Percentiles rank a stretch among this genome's conserved stretches.
These are phyloP conservation scores for Ophiostoma sp. DNA, from an alignment of 2,329 filamentous ascomycete genomes.

Conservation along the genomic window DNA sequence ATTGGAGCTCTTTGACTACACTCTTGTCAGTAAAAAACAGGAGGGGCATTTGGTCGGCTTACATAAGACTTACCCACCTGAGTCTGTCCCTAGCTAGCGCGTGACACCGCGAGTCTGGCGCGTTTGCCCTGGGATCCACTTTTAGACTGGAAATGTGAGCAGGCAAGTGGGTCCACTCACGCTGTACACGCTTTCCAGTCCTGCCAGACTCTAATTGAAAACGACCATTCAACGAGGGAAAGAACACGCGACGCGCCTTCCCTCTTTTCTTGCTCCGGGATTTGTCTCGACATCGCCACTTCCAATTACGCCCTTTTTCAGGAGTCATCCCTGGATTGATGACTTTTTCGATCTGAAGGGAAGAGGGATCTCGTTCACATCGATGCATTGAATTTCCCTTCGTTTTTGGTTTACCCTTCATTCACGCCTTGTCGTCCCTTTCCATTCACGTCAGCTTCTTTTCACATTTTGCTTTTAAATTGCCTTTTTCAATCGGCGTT, in stretches of 20 bases:
- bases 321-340: not conserved
- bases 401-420: not conserved
- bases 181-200: not conserved
- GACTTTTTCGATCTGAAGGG: not conserved
- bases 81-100: not conserved
- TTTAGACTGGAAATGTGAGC: too few relatives aligned
- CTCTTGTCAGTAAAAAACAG: not conserved
- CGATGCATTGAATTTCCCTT: too few relatives aligned
- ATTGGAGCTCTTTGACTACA: not conserved
- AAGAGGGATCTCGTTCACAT: too few relatives aligned
- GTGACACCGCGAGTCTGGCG: slow-evolving; percentile 23
- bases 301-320: not conserved
- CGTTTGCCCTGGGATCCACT: not conserved
- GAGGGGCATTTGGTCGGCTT: not conserved
- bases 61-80: not conserved
- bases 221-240: not conserved
- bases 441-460: slow-evolving; percentile 11
- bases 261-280: not conserved
- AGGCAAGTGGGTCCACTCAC: not conserved
- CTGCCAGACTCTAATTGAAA: slow-evolving; percentile 15
- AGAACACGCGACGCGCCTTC: slow-evolving; percentile 21
- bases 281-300: slow-evolving; percentile 11
- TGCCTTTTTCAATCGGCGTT: not conserved
- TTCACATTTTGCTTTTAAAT: slow-evolving; percentile 5
- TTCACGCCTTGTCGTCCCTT: not conserved